Evolutionary conservation across 2,329 filamentous ascomycete species (phyloP).

Genomic region (Exophiala spinifera): DNA sequence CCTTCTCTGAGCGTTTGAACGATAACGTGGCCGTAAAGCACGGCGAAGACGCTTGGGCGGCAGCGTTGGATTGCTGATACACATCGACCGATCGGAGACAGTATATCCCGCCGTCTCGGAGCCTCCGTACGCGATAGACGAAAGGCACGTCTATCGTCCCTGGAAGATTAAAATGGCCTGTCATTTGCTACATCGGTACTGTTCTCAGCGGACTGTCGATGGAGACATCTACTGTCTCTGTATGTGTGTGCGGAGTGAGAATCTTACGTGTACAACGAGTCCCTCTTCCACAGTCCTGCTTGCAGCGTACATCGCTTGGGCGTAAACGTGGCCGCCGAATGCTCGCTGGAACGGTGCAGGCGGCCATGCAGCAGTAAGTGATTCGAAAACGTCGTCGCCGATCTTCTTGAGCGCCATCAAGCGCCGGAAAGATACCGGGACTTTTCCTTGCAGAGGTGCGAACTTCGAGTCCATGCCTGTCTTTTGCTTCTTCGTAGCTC

Average conservation of each 20-base stretch:
- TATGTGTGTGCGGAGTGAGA: too few species aligned
- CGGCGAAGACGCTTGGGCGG: conserved; percentile 10
- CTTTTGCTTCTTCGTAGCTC: not conserved
- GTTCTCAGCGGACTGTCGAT: not conserved
- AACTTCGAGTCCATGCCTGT: conserved; percentile 5
- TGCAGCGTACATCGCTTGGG: conserved; percentile 57
- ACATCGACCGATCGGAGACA: conserved; percentile 53
- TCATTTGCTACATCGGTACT: conserved; percentile 44
- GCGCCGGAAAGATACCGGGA: conserved; percentile 20
- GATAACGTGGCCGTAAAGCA: conserved; percentile 23
- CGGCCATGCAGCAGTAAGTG: conserved; percentile 23
- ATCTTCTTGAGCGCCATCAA: conserved; percentile 20
- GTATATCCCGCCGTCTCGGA: conserved; percentile 53
- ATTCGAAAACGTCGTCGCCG: conserved; percentile 17
- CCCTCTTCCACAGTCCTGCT: conserved; percentile 52
- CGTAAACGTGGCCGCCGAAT: conserved; percentile 57
- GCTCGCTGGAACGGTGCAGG: conserved; percentile 28
- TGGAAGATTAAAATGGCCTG: conserved; percentile 51
- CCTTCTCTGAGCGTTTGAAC: conserved; percentile 27
- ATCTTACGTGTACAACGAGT: conserved; percentile 50
- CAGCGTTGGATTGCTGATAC: conserved; percentile 41
- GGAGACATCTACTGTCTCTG: not conserved
- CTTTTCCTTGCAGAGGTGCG: conserved; percentile 12
- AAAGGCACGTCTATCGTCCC: conserved; percentile 50
- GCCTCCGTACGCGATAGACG: conserved; percentile 49